Evolutionary conservation across 192 early-diverging fungal genomes (phyloP).

Genomic region (Allomyces macrogynus): DNA sequence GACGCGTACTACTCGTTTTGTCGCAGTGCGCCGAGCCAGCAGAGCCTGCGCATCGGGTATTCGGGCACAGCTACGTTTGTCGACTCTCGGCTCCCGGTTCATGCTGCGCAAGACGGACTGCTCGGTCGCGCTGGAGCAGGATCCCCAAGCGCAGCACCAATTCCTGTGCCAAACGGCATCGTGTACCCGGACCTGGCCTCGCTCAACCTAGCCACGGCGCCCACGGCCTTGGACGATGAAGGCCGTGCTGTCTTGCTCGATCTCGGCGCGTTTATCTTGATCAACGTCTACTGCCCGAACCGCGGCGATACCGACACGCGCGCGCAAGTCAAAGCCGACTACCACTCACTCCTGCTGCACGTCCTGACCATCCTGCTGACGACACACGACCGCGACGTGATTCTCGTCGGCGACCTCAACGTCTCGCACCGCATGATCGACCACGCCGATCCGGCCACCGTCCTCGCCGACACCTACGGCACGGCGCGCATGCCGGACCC

Average conservation of each 20-base stretch:
- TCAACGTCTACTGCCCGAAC: slow-evolving; percentile 53
- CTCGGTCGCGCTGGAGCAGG: slow-evolving; percentile 17
- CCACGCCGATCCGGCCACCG: slow-evolving; percentile 40
- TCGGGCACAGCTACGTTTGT: slow-evolving; percentile 49
- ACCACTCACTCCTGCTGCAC: slow-evolving; percentile 18
- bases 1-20: slow-evolving; percentile 52
- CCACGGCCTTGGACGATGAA: slow-evolving; percentile 36
- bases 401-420: slow-evolving; percentile 50
- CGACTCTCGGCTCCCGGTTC: slow-evolving; percentile 21
- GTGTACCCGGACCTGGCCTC: slow-evolving; percentile 7
- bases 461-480: background rate
- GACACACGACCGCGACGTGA: slow-evolving; percentile 25
- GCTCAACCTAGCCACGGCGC: background rate
- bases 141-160: background rate
- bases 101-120: slow-evolving; percentile 49
- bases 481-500: slow-evolving; percentile 27
- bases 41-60: slow-evolving; percentile 24
- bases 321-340: slow-evolving; percentile 28
- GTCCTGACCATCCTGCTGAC: slow-evolving; percentile 24
- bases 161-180: background rate
- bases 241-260: slow-evolving; percentile 51
- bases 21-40: slow-evolving; percentile 12
- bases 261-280: slow-evolving; percentile 48
- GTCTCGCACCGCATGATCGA: slow-evolving; percentile 40
- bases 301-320: slow-evolving; percentile 21